Evolutionary conservation across 768 basidiomycete species (phyloP), one percentile per base, ranked within the genome.

Genomic region (Zangia roseola): DNA sequence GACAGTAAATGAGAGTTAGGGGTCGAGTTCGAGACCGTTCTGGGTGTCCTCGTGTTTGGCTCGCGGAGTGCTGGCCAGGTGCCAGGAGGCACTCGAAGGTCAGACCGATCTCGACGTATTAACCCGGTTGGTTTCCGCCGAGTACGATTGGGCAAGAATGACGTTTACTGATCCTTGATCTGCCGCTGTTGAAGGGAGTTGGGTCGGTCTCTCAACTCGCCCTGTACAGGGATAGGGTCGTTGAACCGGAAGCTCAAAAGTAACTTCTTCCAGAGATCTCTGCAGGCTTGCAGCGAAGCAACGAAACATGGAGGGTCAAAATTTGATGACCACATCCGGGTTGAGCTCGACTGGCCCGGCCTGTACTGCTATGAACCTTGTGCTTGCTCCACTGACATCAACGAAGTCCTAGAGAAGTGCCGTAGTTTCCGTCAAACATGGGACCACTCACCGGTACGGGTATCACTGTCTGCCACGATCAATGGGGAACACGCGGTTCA

Each of bases 41-140:
- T n/a, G 20, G 33, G 30, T 44, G 31, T 43, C 24, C 61, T 56
- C 57, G 25, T 63, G 59, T 52, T 52, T 55, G 28, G 47, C 34
- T 44, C 40, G 43, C 31, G 31, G 31, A 31, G 31, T 31, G 31
- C 31, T 31, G 31, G 16, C 14, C 14, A 16, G 14, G 36, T 36
- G 38, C 41, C 31, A 31, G 33, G 41, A 37, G 28, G 49, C 30
- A 45, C 35, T 37, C 30, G 21, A 40, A 23, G 40, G 45, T 44
- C 28, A 26, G 20, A 40, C 14, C 26, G 42, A 57, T 47, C 47
- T 30, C 19, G 25, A 45, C 38, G 23, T 28, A 28, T 17, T 43
- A 25, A 38, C n/a, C n/a, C 40, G 41, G 30, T 34, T 51, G 13
- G 21, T 41, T 21, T 28, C 10, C 10, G 35, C 30, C 39, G 34